Base-by-base conservation (phyloP, 2,329 filamentous ascomycete genomes). In the Nakataea oryzae region DNA sequence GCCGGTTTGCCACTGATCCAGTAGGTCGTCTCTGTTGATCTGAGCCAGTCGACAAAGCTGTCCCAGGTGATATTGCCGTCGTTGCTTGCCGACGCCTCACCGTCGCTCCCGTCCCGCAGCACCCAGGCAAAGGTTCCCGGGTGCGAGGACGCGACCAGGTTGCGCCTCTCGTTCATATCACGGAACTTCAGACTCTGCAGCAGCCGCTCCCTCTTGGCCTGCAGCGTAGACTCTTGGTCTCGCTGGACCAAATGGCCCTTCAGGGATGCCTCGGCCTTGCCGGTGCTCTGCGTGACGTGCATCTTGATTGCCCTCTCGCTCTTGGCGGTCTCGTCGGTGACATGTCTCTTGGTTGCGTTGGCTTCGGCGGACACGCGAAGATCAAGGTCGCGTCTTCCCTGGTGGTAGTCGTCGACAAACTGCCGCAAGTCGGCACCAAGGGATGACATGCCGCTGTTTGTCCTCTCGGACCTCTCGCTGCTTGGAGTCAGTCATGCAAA, bases 1-100 rank as follows among this genome's bases (percentile, higher is more conserved):
- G 70, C 73, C 0, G 70, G 67, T 58, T 74, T 74, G 0, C 72
- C 72, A 14, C 64, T 67, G 54, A 74, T 67, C 67, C 70, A 75
- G 62, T 71, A 74, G 0, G 60, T 27, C 24, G 12, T 34, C 2
- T 54, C 57, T 14, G 26, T 41, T 21, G 56, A 58, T 24, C 57
- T 56, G 27, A 61, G 55, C 60, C 60, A 61, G 54, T 61, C 30
- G 11, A 27, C 24, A 3, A 61, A 57, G 27, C 47, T 57, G 54
- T 61, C 60, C 60, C 50, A 61, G 5, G 30, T 50, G 28, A 29
- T 21, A 3, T 26, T 30, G 26, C 21, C 12, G 24, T 21, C 24
- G 8, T 41, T 3, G 21, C 28, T 0, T 8, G 24, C n/a, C 58
- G 1, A 21, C n/a, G 13, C 24, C 59, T 17, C 21, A 11, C 24